A percentile compares a stretch with the other conserved stretches of the same genome.
Conservation (phyloP, 352 stramenopile species). For the Phytophthora pisi region DNA sequence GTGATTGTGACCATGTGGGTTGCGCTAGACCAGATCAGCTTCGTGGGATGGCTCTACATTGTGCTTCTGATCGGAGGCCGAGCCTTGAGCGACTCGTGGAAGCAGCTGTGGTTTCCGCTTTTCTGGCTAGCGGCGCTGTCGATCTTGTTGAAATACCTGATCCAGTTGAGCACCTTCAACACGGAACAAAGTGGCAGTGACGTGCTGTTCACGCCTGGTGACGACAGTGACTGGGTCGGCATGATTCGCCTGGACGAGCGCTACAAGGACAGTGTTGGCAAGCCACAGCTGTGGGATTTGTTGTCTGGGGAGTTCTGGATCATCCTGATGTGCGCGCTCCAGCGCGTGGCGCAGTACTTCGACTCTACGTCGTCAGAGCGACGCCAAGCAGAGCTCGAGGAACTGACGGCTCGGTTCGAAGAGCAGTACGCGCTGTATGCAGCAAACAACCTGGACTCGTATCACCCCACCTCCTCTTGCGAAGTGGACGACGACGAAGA, state of each 20-base stretch:
- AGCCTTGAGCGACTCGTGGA: slow-evolving; percentile 62
- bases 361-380: slow-evolving; percentile 50
- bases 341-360: slow-evolving; percentile 75
- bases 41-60: slow-evolving; percentile 70
- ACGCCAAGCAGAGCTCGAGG: slow-evolving; percentile 40
- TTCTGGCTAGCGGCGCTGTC: slow-evolving; percentile 77
- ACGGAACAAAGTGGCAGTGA: slow-evolving; percentile 30
- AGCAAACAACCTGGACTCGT: slow-evolving; percentile 40
- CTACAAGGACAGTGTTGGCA: slow-evolving; percentile 37
- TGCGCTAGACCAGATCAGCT: slow-evolving; percentile 64
- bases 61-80: slow-evolving; percentile 64
- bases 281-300: slow-evolving; percentile 57
- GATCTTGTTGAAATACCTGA: slow-evolving; percentile 66
- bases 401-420: slow-evolving; percentile 52
- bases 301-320: slow-evolving; percentile 64
- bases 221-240: slow-evolving; percentile 64
- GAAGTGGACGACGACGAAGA: slow-evolving; percentile 62
- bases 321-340: slow-evolving; percentile 76
- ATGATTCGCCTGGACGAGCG: slow-evolving; percentile 58
- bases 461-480: slow-evolving; percentile 56
- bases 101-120: slow-evolving; percentile 76
- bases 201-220: slow-evolving; percentile 49
- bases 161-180: slow-evolving; percentile 68
- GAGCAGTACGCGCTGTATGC: slow-evolving; percentile 50
- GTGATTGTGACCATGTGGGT: slow-evolving; percentile 76